Conservation (phyloP, 176 grass and related monocot species). For the Melocanna baccifera region DNA sequence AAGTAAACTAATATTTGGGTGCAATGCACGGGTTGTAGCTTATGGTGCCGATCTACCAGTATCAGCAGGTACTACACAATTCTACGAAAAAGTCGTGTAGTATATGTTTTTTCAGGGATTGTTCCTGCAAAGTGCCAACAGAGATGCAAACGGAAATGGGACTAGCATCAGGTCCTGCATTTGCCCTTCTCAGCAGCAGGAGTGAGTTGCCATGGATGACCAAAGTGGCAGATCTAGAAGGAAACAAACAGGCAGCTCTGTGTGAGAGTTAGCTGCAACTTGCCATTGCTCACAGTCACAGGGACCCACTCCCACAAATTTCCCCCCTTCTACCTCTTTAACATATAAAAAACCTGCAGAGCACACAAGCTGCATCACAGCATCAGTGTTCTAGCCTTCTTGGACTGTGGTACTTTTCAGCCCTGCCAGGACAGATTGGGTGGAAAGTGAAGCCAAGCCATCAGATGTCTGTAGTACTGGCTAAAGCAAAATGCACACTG, state of each 20-base stretch:
- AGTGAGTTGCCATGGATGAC: background rate
- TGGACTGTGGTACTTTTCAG: conserved; percentile 19
- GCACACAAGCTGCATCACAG: background rate
- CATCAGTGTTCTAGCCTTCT: background rate
- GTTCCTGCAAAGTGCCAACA: background rate
- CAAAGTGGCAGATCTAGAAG: conserved; percentile 42
- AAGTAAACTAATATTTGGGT: background rate
- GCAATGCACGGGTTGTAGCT: background rate
- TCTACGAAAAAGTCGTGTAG: background rate
- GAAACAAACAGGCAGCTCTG: background rate
- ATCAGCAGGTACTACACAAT: background rate
- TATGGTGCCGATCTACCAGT: background rate
- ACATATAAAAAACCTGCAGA: background rate
- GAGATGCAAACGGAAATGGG: conserved; percentile 28
- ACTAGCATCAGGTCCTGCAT: conserved; percentile 3
- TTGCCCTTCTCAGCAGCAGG: background rate
- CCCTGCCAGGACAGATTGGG: conserved; percentile 2
- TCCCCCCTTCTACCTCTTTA: background rate
- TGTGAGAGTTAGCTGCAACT: background rate
- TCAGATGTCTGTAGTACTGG: background rate
- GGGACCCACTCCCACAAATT: background rate
- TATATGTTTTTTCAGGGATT: background rate
- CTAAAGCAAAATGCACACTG: background rate
- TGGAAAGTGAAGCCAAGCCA: conserved; percentile 22
- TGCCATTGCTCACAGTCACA: background rate